Evolutionary conservation across 78 protist genomes (phyloP), one percentile per base, ranked within the genome.

Genomic region (Speleostelium caveatum): DNA sequence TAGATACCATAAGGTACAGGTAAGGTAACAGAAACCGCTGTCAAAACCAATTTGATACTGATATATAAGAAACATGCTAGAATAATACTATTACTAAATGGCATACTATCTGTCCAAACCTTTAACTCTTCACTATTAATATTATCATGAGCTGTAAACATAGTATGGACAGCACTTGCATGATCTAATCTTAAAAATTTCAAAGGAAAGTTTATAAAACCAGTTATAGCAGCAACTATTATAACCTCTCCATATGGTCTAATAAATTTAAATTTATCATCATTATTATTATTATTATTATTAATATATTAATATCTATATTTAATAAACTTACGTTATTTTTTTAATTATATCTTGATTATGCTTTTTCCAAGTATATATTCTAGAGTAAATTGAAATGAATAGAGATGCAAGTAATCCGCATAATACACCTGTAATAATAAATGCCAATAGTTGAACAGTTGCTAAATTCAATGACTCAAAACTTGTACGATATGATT

Each of bases 1-100:
- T 76, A 95, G 49, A 94, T 71, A 60, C 96, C 97, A 66, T 86
- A 80, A 2, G 96, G 86, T 30, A 95, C 67, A 1, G 97, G 95
- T 16, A 95, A 72, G 22, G 86, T 77, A 14, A 91, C 58, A 5
- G 94, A 58, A 1, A 94, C 53, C 1, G 67, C 92, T 0, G 95
- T 78, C 66, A 95, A 59, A 1, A 89, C 75, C 56, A 87, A 65
- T 62, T 87, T 87, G 0, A 72, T 71, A 12, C 73, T 32, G 0
- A 87, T 75, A 72, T 76, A 87, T 7, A 80, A 21, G 45, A 80
- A 68, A 58, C 89, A 80, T 39, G 89, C 89, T 10, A 80, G 30
- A 56, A 80, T 66, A 41, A 80, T 80, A 28, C 89, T 42, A 56
- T 80, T 55, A 1, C 32, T 19, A 32, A 80, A 80, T 24, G 89